A percentile compares a stretch with the other conserved stretches of the same genome.
Evolutionary conservation across 805 yeast genomes (phyloP).

Genomic region (Ogataea allantospora): DNA sequence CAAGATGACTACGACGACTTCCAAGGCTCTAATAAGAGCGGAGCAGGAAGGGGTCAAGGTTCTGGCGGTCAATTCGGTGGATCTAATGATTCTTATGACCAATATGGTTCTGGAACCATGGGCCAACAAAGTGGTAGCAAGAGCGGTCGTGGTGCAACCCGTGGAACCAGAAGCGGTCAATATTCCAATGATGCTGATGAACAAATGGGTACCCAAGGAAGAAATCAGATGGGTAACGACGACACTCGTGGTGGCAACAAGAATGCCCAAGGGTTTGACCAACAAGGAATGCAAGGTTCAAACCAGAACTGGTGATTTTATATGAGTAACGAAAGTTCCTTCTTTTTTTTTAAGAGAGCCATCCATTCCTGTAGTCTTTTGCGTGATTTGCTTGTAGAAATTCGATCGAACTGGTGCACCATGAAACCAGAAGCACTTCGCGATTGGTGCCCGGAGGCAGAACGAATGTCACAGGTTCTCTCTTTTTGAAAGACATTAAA

Average conservation of each 20-base stretch:
- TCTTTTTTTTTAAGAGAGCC: conserved; percentile 21
- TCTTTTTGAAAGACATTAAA: conserved; percentile 7
- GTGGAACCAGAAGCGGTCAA: conserved; percentile 3
- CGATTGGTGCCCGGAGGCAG: conserved; percentile 4
- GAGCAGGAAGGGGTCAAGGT: not conserved
- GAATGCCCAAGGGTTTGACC: conserved; percentile 12
- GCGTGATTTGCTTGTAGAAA: conserved; percentile 17
- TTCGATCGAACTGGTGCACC: conserved; percentile 24
- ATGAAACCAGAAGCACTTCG: conserved; percentile 10
- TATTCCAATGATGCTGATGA: conserved; percentile 10
- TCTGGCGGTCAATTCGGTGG: conserved; percentile 2
- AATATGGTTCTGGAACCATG: too few relatives aligned
- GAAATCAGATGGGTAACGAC: conserved; percentile 16
- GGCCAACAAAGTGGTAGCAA: not conserved
- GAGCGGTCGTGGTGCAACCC: too few relatives aligned
- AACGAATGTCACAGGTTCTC: conserved; percentile 8
- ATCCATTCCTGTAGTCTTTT: conserved; percentile 29
- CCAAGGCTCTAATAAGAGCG: conserved; percentile 2
- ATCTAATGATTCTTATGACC: conserved; percentile 1
- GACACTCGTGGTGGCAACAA: conserved; percentile 12
- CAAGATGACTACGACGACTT: conserved; percentile 4
- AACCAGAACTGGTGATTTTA: conserved; percentile 10
- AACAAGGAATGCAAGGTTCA: conserved; percentile 8
- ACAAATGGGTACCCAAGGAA: conserved; percentile 13
- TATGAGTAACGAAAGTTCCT: conserved; percentile 3